Conservation (phyloP, 495 filamentous ascomycete species). For the Podospora didyma region DNA sequence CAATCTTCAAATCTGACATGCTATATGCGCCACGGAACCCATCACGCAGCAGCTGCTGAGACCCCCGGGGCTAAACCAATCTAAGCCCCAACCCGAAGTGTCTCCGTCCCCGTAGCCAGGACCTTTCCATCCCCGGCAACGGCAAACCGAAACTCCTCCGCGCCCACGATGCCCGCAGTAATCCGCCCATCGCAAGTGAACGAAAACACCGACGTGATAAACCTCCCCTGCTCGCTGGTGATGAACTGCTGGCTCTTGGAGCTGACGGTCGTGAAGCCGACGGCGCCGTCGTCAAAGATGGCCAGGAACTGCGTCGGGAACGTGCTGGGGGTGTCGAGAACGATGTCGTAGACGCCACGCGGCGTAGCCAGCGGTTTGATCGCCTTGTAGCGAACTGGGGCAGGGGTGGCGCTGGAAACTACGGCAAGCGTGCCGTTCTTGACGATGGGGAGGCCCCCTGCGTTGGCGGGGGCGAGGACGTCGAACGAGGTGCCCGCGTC, state of each 20-base stretch:
- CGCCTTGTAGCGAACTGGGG: no score
- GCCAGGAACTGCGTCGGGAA: neutral
- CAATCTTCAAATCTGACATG: no score
- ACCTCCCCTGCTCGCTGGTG: neutral
- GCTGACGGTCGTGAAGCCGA: conserved; percentile 5
- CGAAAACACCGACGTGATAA: conserved; percentile 10
- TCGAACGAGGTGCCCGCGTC: conserved; percentile 1
- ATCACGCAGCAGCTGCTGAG: no score
- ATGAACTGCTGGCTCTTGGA: conserved; percentile 11
- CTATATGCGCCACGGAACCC: no score
- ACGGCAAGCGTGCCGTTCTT: neutral
- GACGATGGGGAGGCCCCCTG: neutral
- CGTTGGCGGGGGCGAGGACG: conserved; percentile 2
- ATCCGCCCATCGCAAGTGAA: conserved; percentile 6
- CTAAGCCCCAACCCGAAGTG: no score
- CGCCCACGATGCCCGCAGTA: conserved; percentile 11
- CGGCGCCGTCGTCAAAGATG: conserved; percentile 6
- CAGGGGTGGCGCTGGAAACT: neutral
- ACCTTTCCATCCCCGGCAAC: neutral
- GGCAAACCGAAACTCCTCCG: neutral
- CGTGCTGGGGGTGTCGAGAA: neutral
- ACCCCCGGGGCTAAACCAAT: no score
- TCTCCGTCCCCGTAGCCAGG: no score
- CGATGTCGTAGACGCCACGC: conserved; percentile 3
- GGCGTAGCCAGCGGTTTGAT: conserved; percentile 1